A percentile compares a stretch with the other conserved stretches of the same genome.
These are phyloP conservation scores for Elymus sibiricus DNA, from an alignment of 176 grass and related monocot genomes.

Conservation along the genomic window DNA sequence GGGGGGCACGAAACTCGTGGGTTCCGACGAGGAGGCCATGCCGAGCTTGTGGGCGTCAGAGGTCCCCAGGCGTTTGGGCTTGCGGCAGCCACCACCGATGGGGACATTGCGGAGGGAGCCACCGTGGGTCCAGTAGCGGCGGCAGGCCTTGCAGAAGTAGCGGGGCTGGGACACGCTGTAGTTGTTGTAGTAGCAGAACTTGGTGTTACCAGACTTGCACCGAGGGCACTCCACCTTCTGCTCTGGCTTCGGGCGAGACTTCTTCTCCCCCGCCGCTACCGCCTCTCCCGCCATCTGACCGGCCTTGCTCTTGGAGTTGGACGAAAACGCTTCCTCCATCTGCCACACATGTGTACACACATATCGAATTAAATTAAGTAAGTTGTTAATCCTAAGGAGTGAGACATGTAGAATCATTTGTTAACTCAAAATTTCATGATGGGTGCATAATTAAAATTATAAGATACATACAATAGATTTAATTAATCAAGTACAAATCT, in stretches of 20 bases:
- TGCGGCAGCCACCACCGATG: constrained; percentile 34
- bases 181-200: constrained; percentile 89
- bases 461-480: background rate
- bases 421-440: background rate
- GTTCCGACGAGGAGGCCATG: background rate
- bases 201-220: constrained; percentile 54
- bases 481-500: background rate
- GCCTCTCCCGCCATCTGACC: background rate
- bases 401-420: background rate
- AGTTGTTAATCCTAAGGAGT: background rate
- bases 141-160: constrained; percentile 54
- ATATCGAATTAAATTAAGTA: background rate
- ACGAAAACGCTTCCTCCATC: background rate
- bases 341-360: background rate
- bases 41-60: background rate
- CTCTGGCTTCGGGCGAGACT: constrained; percentile 38
- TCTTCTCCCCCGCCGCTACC: background rate
- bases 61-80: background rate
- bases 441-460: background rate
- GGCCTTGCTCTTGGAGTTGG: constrained; percentile 6
- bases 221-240: constrained; percentile 47
- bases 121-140: constrained; percentile 50
- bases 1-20: background rate
- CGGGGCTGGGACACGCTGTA: constrained; percentile 55
- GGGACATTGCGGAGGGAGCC: constrained; percentile 40